Conservation (phyloP, 441 rosid species). For the Pelargonium exstipulatum region DNA sequence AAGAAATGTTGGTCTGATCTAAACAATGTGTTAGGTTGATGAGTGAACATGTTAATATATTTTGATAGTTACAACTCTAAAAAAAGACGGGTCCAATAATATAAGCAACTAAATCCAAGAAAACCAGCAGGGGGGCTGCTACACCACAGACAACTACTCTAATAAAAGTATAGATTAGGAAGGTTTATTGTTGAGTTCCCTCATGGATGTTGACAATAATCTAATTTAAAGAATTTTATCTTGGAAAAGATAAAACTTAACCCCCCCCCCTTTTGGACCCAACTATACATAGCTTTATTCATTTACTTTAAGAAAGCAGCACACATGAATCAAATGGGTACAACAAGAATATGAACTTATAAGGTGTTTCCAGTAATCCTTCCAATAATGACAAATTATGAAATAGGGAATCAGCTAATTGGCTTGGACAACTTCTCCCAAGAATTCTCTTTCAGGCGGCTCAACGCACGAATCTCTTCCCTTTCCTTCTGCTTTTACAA, state of each 20-base stretch:
- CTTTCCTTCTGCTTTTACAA: too few species aligned
- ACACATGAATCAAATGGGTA: too few species aligned
- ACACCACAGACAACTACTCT: not conserved
- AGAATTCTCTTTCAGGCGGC: too few species aligned
- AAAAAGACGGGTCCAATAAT: not conserved
- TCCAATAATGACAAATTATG: too few species aligned
- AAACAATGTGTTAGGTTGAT: not conserved
- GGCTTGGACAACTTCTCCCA: too few species aligned
- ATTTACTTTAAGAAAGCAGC: too few species aligned
- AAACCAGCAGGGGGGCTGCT: not conserved
- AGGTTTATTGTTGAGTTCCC: constrained; percentile 4
- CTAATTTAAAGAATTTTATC: not conserved
- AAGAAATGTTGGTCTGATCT: not conserved
- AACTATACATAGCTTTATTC: not conserved
- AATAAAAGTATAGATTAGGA: not conserved
- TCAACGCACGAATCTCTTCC: too few species aligned
- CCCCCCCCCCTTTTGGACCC: not conserved
- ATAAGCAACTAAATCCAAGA: not conserved
- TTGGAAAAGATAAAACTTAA: not conserved
- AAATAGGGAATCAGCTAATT: too few species aligned
- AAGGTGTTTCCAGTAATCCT: too few species aligned
- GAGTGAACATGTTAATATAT: not conserved
- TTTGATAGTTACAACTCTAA: not conserved
- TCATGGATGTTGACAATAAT: not conserved
- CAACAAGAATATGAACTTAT: too few species aligned